Percentiles rank a stretch among this genome's conserved stretches.
These are phyloP conservation scores for Collybiopsis confluens DNA, from an alignment of 768 basidiomycete genomes.

Conservation along the genomic window DNA sequence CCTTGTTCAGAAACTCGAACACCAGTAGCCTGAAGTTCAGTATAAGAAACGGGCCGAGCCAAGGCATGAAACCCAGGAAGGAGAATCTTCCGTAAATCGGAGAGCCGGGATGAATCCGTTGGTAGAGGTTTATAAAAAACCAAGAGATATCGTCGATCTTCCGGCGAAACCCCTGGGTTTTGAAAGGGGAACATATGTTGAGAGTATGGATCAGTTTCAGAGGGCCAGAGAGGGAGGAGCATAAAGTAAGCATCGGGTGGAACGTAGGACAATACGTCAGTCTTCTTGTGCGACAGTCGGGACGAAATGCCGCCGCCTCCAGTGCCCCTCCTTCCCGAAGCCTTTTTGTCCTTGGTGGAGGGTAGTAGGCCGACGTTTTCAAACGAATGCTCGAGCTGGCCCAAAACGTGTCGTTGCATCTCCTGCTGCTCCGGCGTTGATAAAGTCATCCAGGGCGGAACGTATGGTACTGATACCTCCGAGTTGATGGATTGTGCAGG, in stretches of 20 bases:
- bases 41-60: conserved; percentile 46
- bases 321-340: neutral
- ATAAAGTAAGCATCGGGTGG: conserved; percentile 5
- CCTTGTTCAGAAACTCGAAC: conserved; percentile 45
- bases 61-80: conserved; percentile 45
- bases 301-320: neutral
- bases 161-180: neutral
- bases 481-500: conserved; percentile 2
- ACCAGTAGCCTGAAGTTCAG: conserved; percentile 45
- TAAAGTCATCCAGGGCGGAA: conserved; percentile 2
- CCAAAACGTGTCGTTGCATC: neutral
- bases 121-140: conserved; percentile 4
- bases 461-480: neutral
- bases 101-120: neutral
- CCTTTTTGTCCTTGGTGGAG: neutral
- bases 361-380: conserved; percentile 7
- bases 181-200: neutral
- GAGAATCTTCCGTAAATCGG: conserved; percentile 17
- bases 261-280: neutral
- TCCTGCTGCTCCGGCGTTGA: neutral
- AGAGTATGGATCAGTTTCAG: conserved; percentile 5
- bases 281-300: neutral
- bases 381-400: conserved; percentile 5
- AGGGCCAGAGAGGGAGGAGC: conserved; percentile 8
- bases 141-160: neutral